Conservation (phyloP, 768 basidiomycete genomes). For the Suillus plorans region DNA sequence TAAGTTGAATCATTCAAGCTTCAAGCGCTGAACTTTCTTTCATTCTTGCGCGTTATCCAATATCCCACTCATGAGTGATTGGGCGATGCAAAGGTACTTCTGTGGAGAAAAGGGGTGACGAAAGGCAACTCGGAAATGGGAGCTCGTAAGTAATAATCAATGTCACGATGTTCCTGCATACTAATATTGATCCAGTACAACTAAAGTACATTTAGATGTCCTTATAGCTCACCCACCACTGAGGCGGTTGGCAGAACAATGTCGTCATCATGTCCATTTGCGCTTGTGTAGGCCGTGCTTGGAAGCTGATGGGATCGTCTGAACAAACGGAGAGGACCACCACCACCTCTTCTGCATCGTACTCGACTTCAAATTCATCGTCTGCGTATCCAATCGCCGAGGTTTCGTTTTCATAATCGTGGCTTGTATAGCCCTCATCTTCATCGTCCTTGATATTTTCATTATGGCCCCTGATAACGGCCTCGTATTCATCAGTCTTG, state of each 20-base stretch:
- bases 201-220: neutral
- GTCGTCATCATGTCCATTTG: neutral
- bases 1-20: no score
- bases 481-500: neutral
- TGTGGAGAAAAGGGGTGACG: no score
- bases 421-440: neutral
- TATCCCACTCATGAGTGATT: no score
- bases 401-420: neutral
- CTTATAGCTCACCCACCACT: neutral
- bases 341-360: neutral
- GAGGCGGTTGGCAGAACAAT: neutral
- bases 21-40: no score
- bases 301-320: neutral
- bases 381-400: neutral
- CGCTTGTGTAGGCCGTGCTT: neutral
- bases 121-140: no score
- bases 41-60: no score
- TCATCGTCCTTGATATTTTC: neutral
- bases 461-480: neutral
- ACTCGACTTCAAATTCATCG: neutral
- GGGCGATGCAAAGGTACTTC: no score
- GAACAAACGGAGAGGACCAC: neutral
- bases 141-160: neutral
- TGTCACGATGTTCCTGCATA: neutral
- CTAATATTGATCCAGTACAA: neutral